A percentile compares a stretch with the other conserved stretches of the same genome.
Conservation (phyloP, 2,329 filamentous ascomycete genomes). For the Graphilbum sp. region DNA sequence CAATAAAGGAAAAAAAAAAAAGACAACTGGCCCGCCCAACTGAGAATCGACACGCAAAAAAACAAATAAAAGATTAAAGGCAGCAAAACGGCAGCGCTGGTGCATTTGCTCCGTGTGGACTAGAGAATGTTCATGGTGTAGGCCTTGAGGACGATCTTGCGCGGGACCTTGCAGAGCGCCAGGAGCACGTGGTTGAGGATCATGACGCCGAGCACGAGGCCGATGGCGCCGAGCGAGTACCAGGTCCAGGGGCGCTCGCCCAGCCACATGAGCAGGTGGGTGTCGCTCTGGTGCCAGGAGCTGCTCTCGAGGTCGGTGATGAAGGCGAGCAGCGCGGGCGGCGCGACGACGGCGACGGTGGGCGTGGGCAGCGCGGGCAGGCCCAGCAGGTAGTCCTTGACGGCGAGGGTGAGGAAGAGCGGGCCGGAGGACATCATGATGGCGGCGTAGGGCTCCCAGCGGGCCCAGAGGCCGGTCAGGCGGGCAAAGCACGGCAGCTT, state of each 20-base stretch:
- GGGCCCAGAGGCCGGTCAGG: constrained; percentile 41
- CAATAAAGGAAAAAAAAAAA: no score
- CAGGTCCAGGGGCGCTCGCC: constrained; percentile 19
- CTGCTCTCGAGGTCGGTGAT: constrained; percentile 17
- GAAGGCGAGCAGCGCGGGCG: constrained; percentile 15
- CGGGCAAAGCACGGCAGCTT: constrained; percentile 46
- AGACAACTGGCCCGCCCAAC: no score
- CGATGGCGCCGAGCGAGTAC: constrained; percentile 15
- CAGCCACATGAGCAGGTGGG: constrained; percentile 31
- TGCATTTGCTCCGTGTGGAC: no score
- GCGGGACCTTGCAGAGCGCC: not conserved
- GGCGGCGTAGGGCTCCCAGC: constrained; percentile 49
- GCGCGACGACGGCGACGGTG: constrained; percentile 15
- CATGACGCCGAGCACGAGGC: constrained; percentile 9
- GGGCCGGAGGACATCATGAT: constrained; percentile 70
- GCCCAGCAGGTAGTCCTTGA: constrained; percentile 53
- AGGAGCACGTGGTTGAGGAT: constrained; percentile 9
- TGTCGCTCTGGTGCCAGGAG: constrained; percentile 29
- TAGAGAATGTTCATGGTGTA: no score
- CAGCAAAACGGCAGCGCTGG: no score
- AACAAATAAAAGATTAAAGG: no score
- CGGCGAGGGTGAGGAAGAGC: constrained; percentile 58
- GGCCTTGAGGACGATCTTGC: not conserved
- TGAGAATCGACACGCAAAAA: no score
- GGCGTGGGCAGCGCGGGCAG: constrained; percentile 18